These are phyloP conservation scores for Gossypium bickii DNA, from an alignment of 345 rosid species.

Conservation along the genomic window DNA sequence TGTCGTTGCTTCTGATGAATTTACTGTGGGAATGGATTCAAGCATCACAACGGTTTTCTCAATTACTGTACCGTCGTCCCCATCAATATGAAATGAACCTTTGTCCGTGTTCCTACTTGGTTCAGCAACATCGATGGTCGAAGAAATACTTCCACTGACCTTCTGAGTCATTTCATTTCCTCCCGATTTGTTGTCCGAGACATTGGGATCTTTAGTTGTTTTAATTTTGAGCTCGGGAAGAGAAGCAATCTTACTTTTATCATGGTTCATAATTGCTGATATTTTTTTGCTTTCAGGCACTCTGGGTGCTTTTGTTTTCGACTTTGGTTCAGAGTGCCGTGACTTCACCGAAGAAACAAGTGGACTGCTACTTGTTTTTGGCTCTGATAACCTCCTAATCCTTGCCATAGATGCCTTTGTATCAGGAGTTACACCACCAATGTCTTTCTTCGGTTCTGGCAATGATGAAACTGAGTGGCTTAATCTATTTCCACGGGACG, in stretches of 20 bases:
- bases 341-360: slow-evolving; percentile 46
- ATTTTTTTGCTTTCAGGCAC: slow-evolving; percentile 62
- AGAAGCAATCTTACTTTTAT: slow-evolving; percentile 69
- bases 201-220: slow-evolving; percentile 37
- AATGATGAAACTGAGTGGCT: slow-evolving; percentile 57
- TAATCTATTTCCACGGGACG: slow-evolving; percentile 48
- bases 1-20: slow-evolving; percentile 30
- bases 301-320: slow-evolving; percentile 39
- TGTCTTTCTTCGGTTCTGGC: slow-evolving; percentile 59
- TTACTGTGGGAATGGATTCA: slow-evolving; percentile 34
- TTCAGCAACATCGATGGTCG: slow-evolving; percentile 28
- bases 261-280: slow-evolving; percentile 79
- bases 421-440: slow-evolving; percentile 35
- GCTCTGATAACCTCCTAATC: slow-evolving; percentile 82
- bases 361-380: slow-evolving; percentile 42
- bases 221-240: slow-evolving; percentile 74
- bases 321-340: slow-evolving; percentile 32
- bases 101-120: slow-evolving; percentile 30
- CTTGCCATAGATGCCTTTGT: slow-evolving; percentile 56
- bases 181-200: slow-evolving; percentile 27
- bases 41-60: slow-evolving; percentile 69
- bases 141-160: slow-evolving; percentile 27
- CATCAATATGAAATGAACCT: slow-evolving; percentile 37
- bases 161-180: slow-evolving; percentile 30
- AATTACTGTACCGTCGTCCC: slow-evolving; percentile 53